Percentiles rank a stretch among this genome's conserved stretches.
phyloP scores from a whole-genome alignment of 1,284 basidiomycete genomes.

The Schizopora paradoxa region DNA sequence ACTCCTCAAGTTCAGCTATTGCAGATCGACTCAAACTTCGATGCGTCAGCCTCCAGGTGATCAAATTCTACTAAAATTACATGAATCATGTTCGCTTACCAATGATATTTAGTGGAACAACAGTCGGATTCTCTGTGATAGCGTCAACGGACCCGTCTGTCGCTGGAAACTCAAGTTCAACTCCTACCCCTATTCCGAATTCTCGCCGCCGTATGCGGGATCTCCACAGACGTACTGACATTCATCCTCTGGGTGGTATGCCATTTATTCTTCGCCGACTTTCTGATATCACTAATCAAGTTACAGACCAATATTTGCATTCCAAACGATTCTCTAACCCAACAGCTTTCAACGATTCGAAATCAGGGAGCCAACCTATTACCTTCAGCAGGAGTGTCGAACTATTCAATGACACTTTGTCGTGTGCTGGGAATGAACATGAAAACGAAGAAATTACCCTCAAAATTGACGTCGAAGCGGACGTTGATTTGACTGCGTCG shows the following conservation, averaged over 20 bases:
- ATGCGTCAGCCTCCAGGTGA: not conserved
- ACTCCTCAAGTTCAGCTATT: constrained; percentile 38
- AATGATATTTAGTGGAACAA: not conserved
- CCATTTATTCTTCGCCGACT: no score
- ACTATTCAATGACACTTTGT: constrained; percentile 35
- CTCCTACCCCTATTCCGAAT: no score
- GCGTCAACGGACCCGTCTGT: not conserved
- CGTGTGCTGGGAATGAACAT: constrained; percentile 32
- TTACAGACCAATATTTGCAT: not conserved
- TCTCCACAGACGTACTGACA: no score
- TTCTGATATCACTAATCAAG: no score
- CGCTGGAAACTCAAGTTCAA: not conserved
- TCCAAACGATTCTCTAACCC: constrained; percentile 10
- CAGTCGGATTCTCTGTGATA: not conserved
- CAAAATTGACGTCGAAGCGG: constrained; percentile 37
- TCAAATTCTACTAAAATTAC: not conserved
- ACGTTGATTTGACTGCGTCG: constrained; percentile 31
- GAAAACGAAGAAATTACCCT: constrained; percentile 28
- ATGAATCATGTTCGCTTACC: not conserved
- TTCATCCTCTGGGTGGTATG: no score
- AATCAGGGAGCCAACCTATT: constrained; percentile 24
- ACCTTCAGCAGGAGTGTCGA: constrained; percentile 33
- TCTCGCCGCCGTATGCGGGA: no score
- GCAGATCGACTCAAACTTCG: constrained; percentile 39
- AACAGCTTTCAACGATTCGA: constrained; percentile 26